Percentiles rank a stretch among this genome's conserved stretches.
phyloP scores from a whole-genome alignment of 2,329 filamentous ascomycete genomes.

The Raffaelea albimanens region DNA sequence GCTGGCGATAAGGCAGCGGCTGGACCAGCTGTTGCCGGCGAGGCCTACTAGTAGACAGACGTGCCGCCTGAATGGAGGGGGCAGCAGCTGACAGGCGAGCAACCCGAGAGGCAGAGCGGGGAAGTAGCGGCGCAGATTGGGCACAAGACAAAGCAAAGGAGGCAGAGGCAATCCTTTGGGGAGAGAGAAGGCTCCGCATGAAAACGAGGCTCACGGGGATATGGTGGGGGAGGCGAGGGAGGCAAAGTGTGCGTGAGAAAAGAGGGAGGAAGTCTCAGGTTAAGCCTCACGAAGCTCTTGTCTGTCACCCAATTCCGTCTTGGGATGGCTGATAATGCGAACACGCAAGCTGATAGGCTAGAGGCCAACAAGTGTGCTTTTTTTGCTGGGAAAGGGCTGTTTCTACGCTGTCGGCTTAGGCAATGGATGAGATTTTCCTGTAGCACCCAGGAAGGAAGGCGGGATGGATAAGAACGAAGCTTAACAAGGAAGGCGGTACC shows the following conservation, averaged over 20 bases:
- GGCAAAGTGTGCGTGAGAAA: not conserved
- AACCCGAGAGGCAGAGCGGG: too few species aligned
- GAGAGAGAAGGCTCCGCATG: not conserved
- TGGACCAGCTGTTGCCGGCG: not conserved
- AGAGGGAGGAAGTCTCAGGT: not conserved
- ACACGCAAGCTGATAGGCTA: too few species aligned
- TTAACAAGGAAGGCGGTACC: too few species aligned
- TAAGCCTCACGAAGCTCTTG: not conserved
- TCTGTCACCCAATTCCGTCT: too few species aligned
- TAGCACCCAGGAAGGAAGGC: too few species aligned
- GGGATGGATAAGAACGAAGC: too few species aligned
- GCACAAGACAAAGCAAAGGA: not conserved
- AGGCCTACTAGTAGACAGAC: not conserved
- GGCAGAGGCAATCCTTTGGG: conserved; percentile 1
- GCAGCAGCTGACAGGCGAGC: not conserved
- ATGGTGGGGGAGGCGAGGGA: not conserved
- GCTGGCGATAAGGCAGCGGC: too few species aligned
- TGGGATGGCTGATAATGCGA: too few species aligned
- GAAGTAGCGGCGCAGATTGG: not conserved
- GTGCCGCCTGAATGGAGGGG: not conserved
- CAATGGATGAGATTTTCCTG: too few species aligned
- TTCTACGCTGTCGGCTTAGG: too few species aligned
- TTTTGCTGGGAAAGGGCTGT: too few species aligned
- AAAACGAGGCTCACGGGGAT: not conserved
- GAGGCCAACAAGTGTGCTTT: too few species aligned